These are phyloP conservation scores for Chlamydomonas sphaeroides DNA, from an alignment of 139 green algal genomes.

Conservation along the genomic window DNA sequence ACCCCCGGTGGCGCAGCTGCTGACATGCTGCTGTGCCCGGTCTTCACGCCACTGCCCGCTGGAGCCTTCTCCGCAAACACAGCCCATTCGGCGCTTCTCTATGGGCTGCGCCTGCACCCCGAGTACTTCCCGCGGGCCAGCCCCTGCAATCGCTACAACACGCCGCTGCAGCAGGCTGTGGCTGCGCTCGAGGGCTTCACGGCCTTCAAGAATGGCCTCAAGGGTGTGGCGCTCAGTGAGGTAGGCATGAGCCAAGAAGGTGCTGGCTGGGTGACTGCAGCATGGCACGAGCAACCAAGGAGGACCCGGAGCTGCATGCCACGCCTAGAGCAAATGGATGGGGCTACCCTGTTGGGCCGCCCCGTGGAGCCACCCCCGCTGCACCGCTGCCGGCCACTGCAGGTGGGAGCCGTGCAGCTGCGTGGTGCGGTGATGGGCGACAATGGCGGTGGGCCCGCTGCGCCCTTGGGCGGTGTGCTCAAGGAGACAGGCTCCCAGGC, in stretches of 20 bases:
- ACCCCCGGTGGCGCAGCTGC: conserved; percentile 29
- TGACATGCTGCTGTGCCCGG: conserved; percentile 48
- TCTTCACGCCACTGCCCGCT: conserved; percentile 57
- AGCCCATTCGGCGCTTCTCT: conserved; percentile 69
- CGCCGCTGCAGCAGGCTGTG: conserved; percentile 38
- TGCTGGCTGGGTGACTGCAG: background rate
- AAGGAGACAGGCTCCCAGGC: conserved; percentile 2
- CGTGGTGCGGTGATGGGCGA: background rate
- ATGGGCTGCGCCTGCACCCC: conserved; percentile 46
- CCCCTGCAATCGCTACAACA: conserved; percentile 8
- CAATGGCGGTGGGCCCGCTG: background rate
- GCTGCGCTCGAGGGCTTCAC: conserved; percentile 54
- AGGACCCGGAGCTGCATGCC: background rate
- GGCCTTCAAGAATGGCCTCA: conserved; percentile 72
- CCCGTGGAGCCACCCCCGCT: too few species aligned
- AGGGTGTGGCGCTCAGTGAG: conserved; percentile 67
- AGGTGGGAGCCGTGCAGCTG: conserved; percentile 18
- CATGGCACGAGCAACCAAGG: background rate
- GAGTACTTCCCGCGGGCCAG: conserved; percentile 48
- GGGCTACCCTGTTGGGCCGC: too few species aligned
- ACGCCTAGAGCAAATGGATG: too few species aligned
- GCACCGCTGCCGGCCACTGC: background rate
- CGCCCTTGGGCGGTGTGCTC: background rate
- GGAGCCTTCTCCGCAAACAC: conserved; percentile 59
- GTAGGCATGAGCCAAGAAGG: conserved; percentile 54